phyloP scores from a whole-genome alignment of 768 basidiomycete species.

The Zangia roseola region DNA sequence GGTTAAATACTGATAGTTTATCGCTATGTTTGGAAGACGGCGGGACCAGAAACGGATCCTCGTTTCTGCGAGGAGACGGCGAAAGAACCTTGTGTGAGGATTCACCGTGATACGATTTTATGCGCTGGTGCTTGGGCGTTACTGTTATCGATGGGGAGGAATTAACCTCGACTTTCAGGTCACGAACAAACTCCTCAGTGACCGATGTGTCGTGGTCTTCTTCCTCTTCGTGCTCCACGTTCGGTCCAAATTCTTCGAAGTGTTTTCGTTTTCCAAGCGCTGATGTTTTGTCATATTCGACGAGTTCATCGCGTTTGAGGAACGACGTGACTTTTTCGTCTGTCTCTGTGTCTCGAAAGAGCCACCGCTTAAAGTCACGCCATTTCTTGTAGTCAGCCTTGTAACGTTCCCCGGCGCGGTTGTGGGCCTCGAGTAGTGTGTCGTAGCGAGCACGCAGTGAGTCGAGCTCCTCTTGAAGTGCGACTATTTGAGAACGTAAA shows the following conservation, averaged over 20 bases:
- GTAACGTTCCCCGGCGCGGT: conserved; percentile 47
- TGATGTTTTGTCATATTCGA: conserved; percentile 19
- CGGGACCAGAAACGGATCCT: conserved; percentile 10
- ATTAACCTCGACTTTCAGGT: background rate
- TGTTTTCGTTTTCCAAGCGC: conserved; percentile 29
- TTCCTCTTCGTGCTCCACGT: conserved; percentile 2
- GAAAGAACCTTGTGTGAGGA: conserved; percentile 7
- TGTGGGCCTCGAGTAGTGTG: conserved; percentile 41
- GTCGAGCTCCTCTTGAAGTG: conserved; percentile 33
- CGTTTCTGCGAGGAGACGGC: background rate
- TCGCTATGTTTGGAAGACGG: background rate
- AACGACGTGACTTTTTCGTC: conserved; percentile 26
- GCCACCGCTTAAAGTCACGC: conserved; percentile 44
- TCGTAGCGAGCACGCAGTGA: conserved; percentile 45
- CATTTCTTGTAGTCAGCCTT: conserved; percentile 55
- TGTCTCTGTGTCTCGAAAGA: conserved; percentile 36
- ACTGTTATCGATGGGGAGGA: background rate
- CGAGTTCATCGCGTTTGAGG: conserved; percentile 31
- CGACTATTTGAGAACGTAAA: conserved; percentile 13
- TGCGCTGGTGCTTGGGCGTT: conserved; percentile 8
- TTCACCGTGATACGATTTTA: conserved; percentile 19
- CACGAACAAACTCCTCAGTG: conserved; percentile 1
- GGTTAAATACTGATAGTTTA: background rate
- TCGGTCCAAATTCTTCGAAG: conserved; percentile 20
- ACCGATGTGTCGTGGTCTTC: conserved; percentile 8